Base-by-base conservation (phyloP, 2,329 filamentous ascomycete species). In the Paramyrothecium roridum region DNA sequence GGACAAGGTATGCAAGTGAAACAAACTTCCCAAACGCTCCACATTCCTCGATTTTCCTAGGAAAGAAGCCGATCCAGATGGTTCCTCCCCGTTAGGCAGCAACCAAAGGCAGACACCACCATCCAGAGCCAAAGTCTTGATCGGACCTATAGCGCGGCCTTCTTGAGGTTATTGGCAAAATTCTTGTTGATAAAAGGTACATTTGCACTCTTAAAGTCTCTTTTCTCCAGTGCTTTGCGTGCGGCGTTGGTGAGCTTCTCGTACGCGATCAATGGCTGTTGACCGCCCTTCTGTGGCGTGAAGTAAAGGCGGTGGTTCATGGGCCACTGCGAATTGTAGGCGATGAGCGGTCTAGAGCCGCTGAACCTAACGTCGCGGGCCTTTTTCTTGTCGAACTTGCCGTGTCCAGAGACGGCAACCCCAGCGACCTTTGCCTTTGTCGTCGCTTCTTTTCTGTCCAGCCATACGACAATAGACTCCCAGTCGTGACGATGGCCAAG, bases 221-320 rank as follows among this genome's bases (percentile, higher is more conserved):
- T 65, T 3, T 61, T 64, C 37, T 61, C 56, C 3, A 79, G 63
- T 0, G 73, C 75, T 16, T 60, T 66, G 49, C 67, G 64, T 10
- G 72, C 68, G 11, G 61, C 68, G 2, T 63, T 52, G 2, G 72
- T 61, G 56, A 79, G 63, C n/a, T 58, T 64, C 53, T 77, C 75
- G 74, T 75, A 79, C 8, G 74, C 72, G 50, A 76, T 66, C 37
- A 80, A 57, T 1, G 71, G 71, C 59, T 76, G 72, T n/a, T 63
- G 62, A 3, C 70, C 69, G 16, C 75, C 76, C 16, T 65, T 59
- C 2, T 63, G 67, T 16, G 56, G 61, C 3, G 70, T 74, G 40
- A 74, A 66, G 21, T 69, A 63, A 17, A 72, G 62, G 30, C 69
- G 61, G 55, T 78, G 75, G 59, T 78, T 69, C 37, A 65, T 55